Base-by-base conservation (phyloP, 2,329 filamentous ascomycete genomes). In the Aspergillus neotritici region DNA sequence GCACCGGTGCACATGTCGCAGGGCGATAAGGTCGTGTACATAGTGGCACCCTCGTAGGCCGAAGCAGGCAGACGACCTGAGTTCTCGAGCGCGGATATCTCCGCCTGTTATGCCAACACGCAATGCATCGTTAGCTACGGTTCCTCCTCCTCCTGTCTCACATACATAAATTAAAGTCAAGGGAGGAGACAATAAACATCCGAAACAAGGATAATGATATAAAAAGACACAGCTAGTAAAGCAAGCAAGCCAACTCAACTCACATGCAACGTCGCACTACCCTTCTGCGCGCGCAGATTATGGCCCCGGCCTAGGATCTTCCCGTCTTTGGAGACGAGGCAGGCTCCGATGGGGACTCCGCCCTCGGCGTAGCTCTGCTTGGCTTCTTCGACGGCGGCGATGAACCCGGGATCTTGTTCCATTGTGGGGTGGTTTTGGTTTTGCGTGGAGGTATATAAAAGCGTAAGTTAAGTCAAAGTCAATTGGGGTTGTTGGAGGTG, bases 1-100 rank as follows among this genome's bases (percentile, higher is more conserved):
- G 85, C 84, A 7, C 86, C 85, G 4, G 85, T 87, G 65, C 83
- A 90, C 85, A 89, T 89, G 59, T 87, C 83, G 63, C 86, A 90
- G 1, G 85, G 86, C 3, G 83, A 86, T 5, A 90, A 71, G 1
- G 85, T 88, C 3, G 86, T 90, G 67, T 86, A 90, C 83, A 90
- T 88, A n/a, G 84, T 89, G 30, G 82, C 78, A 25, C 81, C 82
- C 52, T 75, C 75, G 64, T 88, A 89, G 5, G 77, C 76, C 2
- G 77, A 78, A 12, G 83, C 84, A 28, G 83, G 80, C 15, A 87
- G 75, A 31, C 85, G 79, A 35, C 85, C 85, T 0, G 84, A 83
- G 63, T 84, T 82, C 60, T 86, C 82, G 31, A 90, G 73, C n/a
- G 83, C 80, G 13, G 84, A 81, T 14, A 84, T 89, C 63, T 90